Evolutionary conservation across 768 basidiomycete genomes (phyloP), one percentile per base, ranked within the genome.

Genomic region (Boletus barrowsii): DNA sequence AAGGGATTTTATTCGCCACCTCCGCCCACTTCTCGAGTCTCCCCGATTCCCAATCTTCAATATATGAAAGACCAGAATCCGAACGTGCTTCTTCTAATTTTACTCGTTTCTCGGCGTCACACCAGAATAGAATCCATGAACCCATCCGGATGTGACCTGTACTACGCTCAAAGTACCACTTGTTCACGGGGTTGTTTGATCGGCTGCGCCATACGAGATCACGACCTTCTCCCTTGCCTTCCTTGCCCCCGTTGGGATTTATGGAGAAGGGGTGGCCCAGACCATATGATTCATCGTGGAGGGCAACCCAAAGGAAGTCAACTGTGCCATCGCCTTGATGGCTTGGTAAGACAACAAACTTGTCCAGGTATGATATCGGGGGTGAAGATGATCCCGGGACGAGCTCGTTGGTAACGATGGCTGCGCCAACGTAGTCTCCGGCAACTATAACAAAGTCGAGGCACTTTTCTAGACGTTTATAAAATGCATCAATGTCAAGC

Each of bases 291-390:
- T 99, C 97, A 71, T 99, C 97, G 62, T 98, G 93, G 47, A 99
- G 75, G 15, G 95, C 95, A 41, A 98, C 96, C 97, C 97, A 99
- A 36, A 99, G 76, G 76, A 99, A 99, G 74, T 99, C 97, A 54
- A 98, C 97, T 0, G 97, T 98, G 17, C 97, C 97, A 64, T 98
- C 96, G 20, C 97, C 97, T 72, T 99, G 97, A 66, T 98, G 86
- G 55, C 79, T 86, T 3, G 97, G 97, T 37, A 95, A 79, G 39
- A 99, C 94, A 15, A 95, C 96, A 69, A 99, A 99, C 74, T 99
- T 99, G 79, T 99, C 97, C 45, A 99, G 83, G 73, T 99, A 99
- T 15, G 90, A 86, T 56, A 96, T 84, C 7, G 87, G 81, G 20
- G 67, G 53, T 37, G 60, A 55, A 32, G 64, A 57, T 39, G 58